These are phyloP conservation scores for Odonthalia washingtoniensis DNA, from an alignment of 31 red algal genomes.

Conservation along the genomic window DNA sequence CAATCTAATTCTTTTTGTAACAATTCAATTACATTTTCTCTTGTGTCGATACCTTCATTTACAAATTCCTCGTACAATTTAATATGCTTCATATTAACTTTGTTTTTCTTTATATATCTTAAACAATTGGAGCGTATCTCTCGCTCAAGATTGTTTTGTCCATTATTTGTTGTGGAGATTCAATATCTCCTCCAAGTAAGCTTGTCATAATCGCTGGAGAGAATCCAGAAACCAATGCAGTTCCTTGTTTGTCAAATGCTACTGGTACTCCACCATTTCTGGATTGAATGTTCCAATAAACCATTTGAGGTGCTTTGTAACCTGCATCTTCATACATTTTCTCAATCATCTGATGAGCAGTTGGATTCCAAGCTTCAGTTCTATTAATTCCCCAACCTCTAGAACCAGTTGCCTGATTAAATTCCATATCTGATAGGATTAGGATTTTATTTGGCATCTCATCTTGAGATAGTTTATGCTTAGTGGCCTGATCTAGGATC, in stretches of 20 bases:
- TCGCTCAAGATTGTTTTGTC: constrained; percentile 8
- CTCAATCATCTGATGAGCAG: no score
- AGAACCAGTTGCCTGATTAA: not conserved
- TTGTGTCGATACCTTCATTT: no score
- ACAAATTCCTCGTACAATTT: no score
- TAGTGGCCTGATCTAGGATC: not conserved
- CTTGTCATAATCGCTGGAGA: not conserved
- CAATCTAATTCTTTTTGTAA: no score
- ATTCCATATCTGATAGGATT: constrained; percentile 13
- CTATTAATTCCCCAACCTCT: not conserved
- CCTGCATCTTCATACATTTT: constrained; percentile 9
- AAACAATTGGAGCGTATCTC: constrained; percentile 9
- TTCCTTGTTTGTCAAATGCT: not conserved
- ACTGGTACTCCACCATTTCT: not conserved
- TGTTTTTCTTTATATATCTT: no score
- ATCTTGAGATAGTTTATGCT: not conserved
- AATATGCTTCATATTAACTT: no score
- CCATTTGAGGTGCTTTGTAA: not conserved
- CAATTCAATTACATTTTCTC: no score
- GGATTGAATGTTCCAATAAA: constrained; percentile 4
- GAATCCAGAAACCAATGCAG: constrained; percentile 5
- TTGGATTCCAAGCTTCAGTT: not conserved
- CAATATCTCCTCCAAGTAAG: not conserved
- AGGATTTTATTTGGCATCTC: not conserved
- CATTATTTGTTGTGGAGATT: constrained; percentile 8